Evolutionary conservation across 2,329 filamentous ascomycete genomes (phyloP).

Genomic region (Aspergillus unguis): DNA sequence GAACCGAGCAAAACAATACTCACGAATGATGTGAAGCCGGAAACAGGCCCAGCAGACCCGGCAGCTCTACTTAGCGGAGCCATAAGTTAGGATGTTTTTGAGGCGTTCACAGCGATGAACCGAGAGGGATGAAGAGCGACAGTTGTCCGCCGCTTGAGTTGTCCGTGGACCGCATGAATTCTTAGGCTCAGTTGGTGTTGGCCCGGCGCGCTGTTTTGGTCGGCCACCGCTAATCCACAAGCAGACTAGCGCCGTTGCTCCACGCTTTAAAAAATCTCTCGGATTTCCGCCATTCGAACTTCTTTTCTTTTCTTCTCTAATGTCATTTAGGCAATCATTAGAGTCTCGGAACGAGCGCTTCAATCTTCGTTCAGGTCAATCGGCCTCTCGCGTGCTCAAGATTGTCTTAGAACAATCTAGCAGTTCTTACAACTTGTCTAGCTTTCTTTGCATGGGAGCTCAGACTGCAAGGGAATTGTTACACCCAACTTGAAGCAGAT

Average conservation of each 20-base stretch:
- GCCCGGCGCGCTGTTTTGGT: constrained; percentile 28
- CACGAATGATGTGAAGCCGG: constrained; percentile 27
- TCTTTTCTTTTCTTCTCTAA: constrained; percentile 51
- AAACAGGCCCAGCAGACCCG: constrained; percentile 21
- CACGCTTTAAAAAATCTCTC: constrained; percentile 26
- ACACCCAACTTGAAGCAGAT: constrained; percentile 29
- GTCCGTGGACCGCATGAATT: constrained; percentile 23
- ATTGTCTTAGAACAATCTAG: constrained; percentile 79
- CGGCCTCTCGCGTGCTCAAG: constrained; percentile 94
- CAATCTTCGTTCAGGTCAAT: constrained; percentile 90
- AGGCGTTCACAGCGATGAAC: constrained; percentile 2
- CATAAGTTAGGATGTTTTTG: constrained; percentile 26
- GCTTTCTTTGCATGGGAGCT: constrained; percentile 53
- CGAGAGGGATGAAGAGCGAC: constrained; percentile 10
- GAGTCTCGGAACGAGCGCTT: constrained; percentile 92
- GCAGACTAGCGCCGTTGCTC: constrained; percentile 27
- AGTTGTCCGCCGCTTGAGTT: constrained; percentile 26
- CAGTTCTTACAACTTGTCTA: constrained; percentile 72
- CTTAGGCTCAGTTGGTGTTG: constrained; percentile 12
- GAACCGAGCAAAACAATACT: constrained; percentile 16
- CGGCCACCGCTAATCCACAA: constrained; percentile 25
- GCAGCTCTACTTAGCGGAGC: constrained; percentile 39
- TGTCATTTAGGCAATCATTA: constrained; percentile 84
- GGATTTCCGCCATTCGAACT: constrained; percentile 32
- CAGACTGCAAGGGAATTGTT: constrained; percentile 50